Base-by-base conservation (phyloP, 1,284 basidiomycete species). In the Rhodotorula sp. region DNA sequence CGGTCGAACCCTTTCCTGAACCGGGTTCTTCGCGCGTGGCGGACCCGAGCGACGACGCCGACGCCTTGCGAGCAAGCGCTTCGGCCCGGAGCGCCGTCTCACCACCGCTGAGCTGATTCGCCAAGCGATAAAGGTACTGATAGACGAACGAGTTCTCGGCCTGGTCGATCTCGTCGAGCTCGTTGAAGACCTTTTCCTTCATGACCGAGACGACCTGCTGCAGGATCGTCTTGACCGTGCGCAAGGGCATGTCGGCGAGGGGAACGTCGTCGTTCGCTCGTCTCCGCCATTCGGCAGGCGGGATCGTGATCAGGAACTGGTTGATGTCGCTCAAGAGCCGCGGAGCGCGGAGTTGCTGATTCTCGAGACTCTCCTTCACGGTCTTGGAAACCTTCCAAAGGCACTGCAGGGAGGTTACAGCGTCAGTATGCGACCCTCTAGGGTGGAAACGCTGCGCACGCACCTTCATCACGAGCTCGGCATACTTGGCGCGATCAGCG, bases 351-450 rank as follows among this genome's bases (percentile, higher is more conserved):
- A 99, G 84, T 43, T 88, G 85, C 10, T 87, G 85, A 66, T 93
- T 90, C 73, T 87, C 87, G 59, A 99, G 85, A 80, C 95, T 93
- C 77, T 93, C 90, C 21, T 94, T 93, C 60, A 98, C 91, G 75
- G 92, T 93, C 76, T 95, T 88, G 15, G 94, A 94, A 65, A 98
- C 84, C 83, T 99, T 99, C 97, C 97, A 99, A 48, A 99, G 87
- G 81, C 97, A 99, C 84, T 83, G 79, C 70, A 77, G 70, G 47
- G 12, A 31, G 26, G 3, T 6, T 0, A 19, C 15, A n/a, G 31
- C 18, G 48, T 16, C 12, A 12, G 57, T n/a, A 59, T 14, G 19
- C 16, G 43, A 31, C 60, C 54, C 38, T 52, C 16, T 52, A 64
- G 55, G 66, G 67, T 50, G 49, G 57, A 49, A 49, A 7, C 34